These are phyloP conservation scores for Phaffia tasmanica DNA, from an alignment of 768 basidiomycete genomes.

Conservation along the genomic window DNA sequence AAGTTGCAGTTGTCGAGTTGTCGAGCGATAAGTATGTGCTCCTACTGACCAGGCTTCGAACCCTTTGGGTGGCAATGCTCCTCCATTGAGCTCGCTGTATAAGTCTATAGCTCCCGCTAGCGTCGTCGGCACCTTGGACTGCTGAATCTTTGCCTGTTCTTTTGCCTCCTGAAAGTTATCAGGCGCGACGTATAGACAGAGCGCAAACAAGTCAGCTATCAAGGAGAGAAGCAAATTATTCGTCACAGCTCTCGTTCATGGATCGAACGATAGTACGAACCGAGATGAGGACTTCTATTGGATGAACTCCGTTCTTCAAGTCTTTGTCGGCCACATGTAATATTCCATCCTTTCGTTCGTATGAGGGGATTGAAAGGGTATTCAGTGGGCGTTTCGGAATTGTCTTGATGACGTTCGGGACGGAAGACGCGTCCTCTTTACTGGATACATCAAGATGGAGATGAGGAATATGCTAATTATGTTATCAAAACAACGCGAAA, in stretches of 20 bases:
- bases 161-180: constrained; percentile 10
- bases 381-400: background rate
- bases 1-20: no score
- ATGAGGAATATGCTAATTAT: constrained; percentile 8
- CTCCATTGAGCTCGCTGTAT: constrained; percentile 17
- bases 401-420: background rate
- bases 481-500: no score
- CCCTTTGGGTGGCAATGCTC: constrained; percentile 7
- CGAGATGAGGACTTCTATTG: constrained; percentile 11
- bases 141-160: constrained; percentile 5
- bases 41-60: constrained; percentile 20
- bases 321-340: constrained; percentile 7
- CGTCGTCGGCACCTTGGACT: constrained; percentile 6
- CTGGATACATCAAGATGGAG: constrained; percentile 8
- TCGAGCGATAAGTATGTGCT: no score
- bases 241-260: background rate
- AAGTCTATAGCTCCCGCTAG: constrained; percentile 4
- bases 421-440: background rate
- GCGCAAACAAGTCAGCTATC: background rate
- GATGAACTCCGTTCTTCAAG: constrained; percentile 2
- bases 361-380: background rate
- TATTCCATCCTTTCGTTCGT: constrained; percentile 2
- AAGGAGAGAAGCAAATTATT: no score
- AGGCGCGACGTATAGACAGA: background rate
- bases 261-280: background rate